Conservation (phyloP, 163 green algal genomes). For the Scenedesmus sp. region DNA sequence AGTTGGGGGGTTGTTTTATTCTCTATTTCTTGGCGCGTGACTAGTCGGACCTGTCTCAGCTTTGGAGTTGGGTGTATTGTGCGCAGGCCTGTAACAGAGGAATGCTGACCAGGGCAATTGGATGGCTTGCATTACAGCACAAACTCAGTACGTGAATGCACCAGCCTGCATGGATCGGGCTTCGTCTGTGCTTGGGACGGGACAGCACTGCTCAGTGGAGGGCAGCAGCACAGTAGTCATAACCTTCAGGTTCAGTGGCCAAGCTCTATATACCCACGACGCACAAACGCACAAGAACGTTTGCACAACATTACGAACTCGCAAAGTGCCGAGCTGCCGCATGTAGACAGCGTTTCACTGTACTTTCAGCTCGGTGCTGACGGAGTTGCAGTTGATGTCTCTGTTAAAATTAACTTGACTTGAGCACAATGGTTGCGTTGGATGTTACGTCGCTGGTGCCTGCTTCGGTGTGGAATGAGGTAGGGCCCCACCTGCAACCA, state of each 20-base stretch:
- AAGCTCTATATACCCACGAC: too few species aligned
- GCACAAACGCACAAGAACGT: background rate
- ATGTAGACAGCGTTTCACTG: background rate
- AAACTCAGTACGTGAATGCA: too few species aligned
- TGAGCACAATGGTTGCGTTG: background rate
- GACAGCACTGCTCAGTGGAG: background rate
- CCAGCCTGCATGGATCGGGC: background rate
- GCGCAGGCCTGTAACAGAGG: background rate
- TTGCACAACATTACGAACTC: background rate
- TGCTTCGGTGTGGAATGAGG: conserved; percentile 16
- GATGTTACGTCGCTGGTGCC: conserved; percentile 22
- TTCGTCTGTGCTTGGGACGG: background rate
- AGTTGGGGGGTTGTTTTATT: background rate
- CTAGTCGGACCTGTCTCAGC: background rate
- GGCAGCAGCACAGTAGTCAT: background rate
- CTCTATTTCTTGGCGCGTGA: background rate
- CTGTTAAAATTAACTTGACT: background rate
- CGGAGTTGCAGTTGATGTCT: background rate
- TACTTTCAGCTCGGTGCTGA: background rate
- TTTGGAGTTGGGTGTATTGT: background rate
- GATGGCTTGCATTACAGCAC: too few species aligned
- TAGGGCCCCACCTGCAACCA: conserved; percentile 3
- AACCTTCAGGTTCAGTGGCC: background rate
- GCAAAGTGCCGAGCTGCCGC: background rate
- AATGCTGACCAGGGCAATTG: too few species aligned